Conservation (phyloP, 129 eudicot genomes). For the Heracleum sosnowskyi region DNA sequence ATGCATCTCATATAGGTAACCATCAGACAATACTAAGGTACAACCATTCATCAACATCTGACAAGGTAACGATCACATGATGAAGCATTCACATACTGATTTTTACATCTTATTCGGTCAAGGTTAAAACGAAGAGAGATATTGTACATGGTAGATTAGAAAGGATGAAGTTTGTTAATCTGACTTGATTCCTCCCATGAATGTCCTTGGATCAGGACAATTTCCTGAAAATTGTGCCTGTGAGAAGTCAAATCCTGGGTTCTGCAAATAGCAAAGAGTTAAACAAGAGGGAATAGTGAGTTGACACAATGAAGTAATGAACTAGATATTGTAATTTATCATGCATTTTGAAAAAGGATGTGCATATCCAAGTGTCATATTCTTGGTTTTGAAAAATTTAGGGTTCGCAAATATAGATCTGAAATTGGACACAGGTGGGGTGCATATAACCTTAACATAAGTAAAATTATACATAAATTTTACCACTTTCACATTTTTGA, state of each 20-base stretch:
- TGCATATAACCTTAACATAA: too few species aligned
- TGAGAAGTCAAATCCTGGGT: constrained; percentile 93
- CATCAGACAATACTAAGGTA: constrained; percentile 9
- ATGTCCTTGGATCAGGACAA: constrained; percentile 95
- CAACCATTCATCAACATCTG: constrained; percentile 1
- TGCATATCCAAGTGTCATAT: neutral
- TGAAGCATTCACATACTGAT: constrained; percentile 4
- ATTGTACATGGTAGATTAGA: constrained; percentile 24
- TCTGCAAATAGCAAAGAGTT: constrained; percentile 42
- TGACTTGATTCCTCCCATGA: constrained; percentile 84
- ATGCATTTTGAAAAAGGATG: neutral
- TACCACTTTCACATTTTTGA: too few species aligned
- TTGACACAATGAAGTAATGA: neutral
- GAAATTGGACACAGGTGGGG: too few species aligned
- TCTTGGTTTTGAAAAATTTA: too few species aligned
- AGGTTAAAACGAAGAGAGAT: constrained; percentile 9
- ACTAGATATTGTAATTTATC: neutral
- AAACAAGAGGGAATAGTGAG: neutral
- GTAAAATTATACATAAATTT: too few species aligned
- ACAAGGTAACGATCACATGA: constrained; percentile 3
- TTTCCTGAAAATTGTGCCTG: constrained; percentile 86
- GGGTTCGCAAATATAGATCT: too few species aligned
- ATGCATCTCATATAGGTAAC: constrained; percentile 12
- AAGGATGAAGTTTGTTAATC: constrained; percentile 23
- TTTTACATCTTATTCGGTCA: constrained; percentile 19